These are phyloP conservation scores for Elsinoe batatas DNA, from an alignment of 2,329 filamentous ascomycete species.

Conservation along the genomic window DNA sequence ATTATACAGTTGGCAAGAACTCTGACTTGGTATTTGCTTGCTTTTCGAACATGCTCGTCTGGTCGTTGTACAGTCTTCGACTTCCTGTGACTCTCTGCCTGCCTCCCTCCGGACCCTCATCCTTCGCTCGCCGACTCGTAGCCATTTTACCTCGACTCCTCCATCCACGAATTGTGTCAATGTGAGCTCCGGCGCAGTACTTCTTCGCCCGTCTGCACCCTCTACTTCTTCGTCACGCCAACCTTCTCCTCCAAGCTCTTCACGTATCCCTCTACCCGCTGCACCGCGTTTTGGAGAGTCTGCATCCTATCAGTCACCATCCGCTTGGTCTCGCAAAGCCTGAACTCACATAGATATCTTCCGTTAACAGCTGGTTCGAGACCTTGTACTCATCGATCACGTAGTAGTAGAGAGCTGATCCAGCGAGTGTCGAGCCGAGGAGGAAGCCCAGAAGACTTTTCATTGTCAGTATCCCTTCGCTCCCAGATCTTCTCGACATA, in stretches of 20 bases:
- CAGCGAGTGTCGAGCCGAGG: conserved; percentile 68
- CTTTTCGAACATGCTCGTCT: neutral
- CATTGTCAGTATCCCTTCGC: conserved; percentile 8
- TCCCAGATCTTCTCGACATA: neutral
- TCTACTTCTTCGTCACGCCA: conserved; percentile 7
- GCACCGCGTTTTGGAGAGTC: conserved; percentile 80
- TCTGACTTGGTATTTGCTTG: neutral
- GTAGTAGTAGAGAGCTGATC: conserved; percentile 80
- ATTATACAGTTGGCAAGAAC: neutral
- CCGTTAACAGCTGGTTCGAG: conserved; percentile 83
- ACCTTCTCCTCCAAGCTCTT: conserved; percentile 72
- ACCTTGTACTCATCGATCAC: conserved; percentile 87
- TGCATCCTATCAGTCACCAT: conserved; percentile 30
- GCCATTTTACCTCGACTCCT: no score
- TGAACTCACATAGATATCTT: conserved; percentile 84
- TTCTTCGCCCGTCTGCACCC: neutral
- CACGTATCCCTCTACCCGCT: conserved; percentile 76
- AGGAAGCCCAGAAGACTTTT: conserved; percentile 82
- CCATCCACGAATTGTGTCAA: neutral
- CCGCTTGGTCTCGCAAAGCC: neutral
- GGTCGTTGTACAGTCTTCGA: neutral
- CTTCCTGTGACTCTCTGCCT: neutral
- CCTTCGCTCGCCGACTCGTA: no score
- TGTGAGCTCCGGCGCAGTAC: neutral
- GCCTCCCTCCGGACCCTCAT: neutral